Percentiles rank a stretch among this genome's conserved stretches.
These are phyloP conservation scores for Garcia nutans DNA, from an alignment of 345 rosid genomes.

Conservation along the genomic window DNA sequence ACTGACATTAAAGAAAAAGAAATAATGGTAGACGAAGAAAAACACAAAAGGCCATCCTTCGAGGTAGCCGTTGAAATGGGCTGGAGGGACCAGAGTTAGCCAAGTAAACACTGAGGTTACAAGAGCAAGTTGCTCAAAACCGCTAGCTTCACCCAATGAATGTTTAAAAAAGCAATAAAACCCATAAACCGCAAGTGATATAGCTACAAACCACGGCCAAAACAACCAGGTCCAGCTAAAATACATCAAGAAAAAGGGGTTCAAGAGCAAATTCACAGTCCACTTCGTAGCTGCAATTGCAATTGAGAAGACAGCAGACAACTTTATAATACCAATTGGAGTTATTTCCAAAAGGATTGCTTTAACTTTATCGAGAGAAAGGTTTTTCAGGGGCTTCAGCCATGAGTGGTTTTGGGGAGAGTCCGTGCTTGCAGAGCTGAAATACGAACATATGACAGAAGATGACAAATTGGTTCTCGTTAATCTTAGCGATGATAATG, in stretches of 20 bases:
- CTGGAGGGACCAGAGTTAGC: constrained; percentile 88
- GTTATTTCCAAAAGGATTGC: constrained; percentile 36
- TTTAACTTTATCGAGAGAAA: constrained; percentile 47
- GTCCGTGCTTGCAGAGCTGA: constrained; percentile 41
- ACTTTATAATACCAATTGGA: constrained; percentile 54
- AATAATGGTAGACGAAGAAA: constrained; percentile 83
- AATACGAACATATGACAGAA: constrained; percentile 50
- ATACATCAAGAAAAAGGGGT: constrained; percentile 89
- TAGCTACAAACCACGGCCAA: constrained; percentile 86
- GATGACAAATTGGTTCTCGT: constrained; percentile 31
- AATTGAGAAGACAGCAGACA: constrained; percentile 52
- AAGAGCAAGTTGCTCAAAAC: constrained; percentile 72
- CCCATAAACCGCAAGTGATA: constrained; percentile 58
- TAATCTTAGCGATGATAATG: neutral
- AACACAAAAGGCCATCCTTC: constrained; percentile 90
- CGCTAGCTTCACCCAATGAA: constrained; percentile 56
- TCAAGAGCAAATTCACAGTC: constrained; percentile 44
- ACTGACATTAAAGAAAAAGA: constrained; percentile 82
- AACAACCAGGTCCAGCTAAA: constrained; percentile 93
- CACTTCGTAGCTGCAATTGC: constrained; percentile 57
- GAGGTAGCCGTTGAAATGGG: constrained; percentile 74
- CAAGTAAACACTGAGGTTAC: constrained; percentile 72
- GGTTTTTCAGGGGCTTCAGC: constrained; percentile 38
- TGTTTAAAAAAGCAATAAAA: constrained; percentile 58
- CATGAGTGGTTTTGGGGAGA: constrained; percentile 33